Conservation (phyloP, 306 rosid species). For the Casuarina cunninghamiana region DNA sequence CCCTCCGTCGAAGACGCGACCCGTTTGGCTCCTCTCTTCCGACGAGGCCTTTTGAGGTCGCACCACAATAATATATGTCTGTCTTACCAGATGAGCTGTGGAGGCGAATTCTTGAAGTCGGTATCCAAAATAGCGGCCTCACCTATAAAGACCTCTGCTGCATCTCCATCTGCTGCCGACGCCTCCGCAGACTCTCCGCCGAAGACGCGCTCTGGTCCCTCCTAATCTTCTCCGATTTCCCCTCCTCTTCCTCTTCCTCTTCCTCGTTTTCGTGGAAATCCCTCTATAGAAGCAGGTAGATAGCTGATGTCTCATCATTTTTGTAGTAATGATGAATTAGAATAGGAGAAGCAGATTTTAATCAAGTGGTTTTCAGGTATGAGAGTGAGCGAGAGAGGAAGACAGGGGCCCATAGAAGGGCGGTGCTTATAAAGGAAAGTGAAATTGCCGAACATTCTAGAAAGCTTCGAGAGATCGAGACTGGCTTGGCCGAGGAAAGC, state of each 20-base stretch:
- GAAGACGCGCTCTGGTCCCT: slow-evolving; percentile 59
- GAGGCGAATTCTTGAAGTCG: slow-evolving; percentile 63
- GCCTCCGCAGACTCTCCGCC: slow-evolving; percentile 55
- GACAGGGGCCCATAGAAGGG: slow-evolving; percentile 55
- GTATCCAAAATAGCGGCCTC: slow-evolving; percentile 33
- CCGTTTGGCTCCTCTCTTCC: neutral
- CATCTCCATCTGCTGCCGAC: slow-evolving; percentile 65
- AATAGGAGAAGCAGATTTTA: neutral
- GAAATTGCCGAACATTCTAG: slow-evolving; percentile 60
- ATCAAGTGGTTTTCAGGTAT: slow-evolving; percentile 39
- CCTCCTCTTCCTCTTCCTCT: slow-evolving; percentile 8
- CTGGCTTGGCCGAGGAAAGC: slow-evolving; percentile 41
- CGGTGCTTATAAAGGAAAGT: slow-evolving; percentile 64
- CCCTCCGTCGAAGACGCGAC: too few species aligned
- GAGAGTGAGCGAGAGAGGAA: slow-evolving; percentile 63
- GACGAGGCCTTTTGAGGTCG: neutral
- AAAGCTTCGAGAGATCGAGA: slow-evolving; percentile 44
- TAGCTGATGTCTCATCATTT: neutral
- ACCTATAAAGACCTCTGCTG: slow-evolving; percentile 67
- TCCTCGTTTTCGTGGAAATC: slow-evolving; percentile 38
- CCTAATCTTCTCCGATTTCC: slow-evolving; percentile 62
- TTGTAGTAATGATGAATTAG: neutral
- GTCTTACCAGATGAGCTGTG: slow-evolving; percentile 70
- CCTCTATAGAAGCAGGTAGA: slow-evolving; percentile 54
- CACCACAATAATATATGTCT: neutral